These are phyloP conservation scores for Acanthamoeba healyi DNA, from an alignment of 208 protist species.

Conservation along the genomic window DNA sequence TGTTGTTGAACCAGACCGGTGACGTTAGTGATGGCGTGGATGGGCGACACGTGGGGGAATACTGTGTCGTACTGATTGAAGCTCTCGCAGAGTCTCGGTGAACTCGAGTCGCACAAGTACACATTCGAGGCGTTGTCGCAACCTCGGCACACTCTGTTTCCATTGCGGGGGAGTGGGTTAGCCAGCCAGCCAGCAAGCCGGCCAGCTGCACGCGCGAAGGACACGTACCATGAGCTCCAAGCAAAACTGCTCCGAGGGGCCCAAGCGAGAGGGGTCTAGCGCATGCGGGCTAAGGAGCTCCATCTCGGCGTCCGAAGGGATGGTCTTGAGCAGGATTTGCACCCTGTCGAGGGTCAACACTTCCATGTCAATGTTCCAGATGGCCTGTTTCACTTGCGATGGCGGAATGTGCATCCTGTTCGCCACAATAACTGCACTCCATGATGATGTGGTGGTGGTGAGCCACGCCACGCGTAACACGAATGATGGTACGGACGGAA, in stretches of 20 bases:
- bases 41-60: no score
- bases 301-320: conserved; percentile 33
- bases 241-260: not conserved
- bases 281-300: not conserved
- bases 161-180: no score
- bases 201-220: no score
- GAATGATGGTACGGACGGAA: no score
- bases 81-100: not conserved
- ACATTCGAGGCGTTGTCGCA: conserved; percentile 55
- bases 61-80: not conserved
- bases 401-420: not conserved
- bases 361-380: conserved; percentile 14
- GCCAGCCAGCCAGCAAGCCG: no score
- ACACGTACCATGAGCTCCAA: conserved; percentile 22
- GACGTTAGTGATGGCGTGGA: not conserved
- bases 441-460: no score
- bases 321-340: conserved; percentile 62
- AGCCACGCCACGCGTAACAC: no score
- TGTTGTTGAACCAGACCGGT: not conserved
- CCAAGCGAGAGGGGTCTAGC: not conserved
- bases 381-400: not conserved
- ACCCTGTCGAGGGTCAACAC: conserved; percentile 12
- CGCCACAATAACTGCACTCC: conserved; percentile 69
- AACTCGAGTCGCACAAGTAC: conserved; percentile 32
- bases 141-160: conserved; percentile 13